Conservation (phyloP, 192 early-diverging fungal genomes). For the Haplosporangium gracile region DNA sequence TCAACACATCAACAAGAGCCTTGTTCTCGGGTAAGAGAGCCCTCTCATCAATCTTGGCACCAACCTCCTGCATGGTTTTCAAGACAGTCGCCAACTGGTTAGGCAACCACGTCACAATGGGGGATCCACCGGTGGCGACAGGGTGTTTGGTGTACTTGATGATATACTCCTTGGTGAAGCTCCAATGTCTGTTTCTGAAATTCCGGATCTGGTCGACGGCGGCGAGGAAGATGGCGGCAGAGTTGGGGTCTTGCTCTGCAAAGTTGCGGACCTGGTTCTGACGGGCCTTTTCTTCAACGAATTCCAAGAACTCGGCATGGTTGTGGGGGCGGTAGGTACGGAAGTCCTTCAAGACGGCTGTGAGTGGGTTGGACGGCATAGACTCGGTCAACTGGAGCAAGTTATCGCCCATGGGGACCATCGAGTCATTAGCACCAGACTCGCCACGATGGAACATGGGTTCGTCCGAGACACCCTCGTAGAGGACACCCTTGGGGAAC, state of each 20-base stretch:
- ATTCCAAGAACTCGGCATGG: slow-evolving; percentile 82
- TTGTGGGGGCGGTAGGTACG: slow-evolving; percentile 83
- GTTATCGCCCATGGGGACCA: slow-evolving; percentile 90
- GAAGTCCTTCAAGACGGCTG: slow-evolving; percentile 82
- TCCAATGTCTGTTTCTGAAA: slow-evolving; percentile 91
- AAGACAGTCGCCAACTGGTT: slow-evolving; percentile 77
- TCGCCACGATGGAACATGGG: slow-evolving; percentile 84
- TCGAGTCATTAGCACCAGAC: slow-evolving; percentile 88
- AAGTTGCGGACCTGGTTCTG: slow-evolving; percentile 66
- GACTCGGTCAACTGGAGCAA: slow-evolving; percentile 82
- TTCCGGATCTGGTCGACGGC: slow-evolving; percentile 87
- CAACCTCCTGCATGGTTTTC: slow-evolving; percentile 72
- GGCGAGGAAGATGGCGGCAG: slow-evolving; percentile 75
- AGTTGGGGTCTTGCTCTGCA: slow-evolving; percentile 71
- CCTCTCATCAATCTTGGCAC: slow-evolving; percentile 65
- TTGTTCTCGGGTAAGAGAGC: slow-evolving; percentile 72
- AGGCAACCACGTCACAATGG: slow-evolving; percentile 78
- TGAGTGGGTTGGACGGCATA: slow-evolving; percentile 88
- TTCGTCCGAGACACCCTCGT: slow-evolving; percentile 74
- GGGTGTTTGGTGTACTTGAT: slow-evolving; percentile 82
- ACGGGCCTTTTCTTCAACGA: slow-evolving; percentile 70
- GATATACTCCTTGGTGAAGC: slow-evolving; percentile 89
- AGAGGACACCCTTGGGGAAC: slow-evolving; percentile 92
- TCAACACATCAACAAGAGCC: slow-evolving; percentile 70
- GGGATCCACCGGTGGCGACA: slow-evolving; percentile 81